phyloP scores from a whole-genome alignment of 2,329 filamentous ascomycete species.

The Cryphonectria carpinicola region DNA sequence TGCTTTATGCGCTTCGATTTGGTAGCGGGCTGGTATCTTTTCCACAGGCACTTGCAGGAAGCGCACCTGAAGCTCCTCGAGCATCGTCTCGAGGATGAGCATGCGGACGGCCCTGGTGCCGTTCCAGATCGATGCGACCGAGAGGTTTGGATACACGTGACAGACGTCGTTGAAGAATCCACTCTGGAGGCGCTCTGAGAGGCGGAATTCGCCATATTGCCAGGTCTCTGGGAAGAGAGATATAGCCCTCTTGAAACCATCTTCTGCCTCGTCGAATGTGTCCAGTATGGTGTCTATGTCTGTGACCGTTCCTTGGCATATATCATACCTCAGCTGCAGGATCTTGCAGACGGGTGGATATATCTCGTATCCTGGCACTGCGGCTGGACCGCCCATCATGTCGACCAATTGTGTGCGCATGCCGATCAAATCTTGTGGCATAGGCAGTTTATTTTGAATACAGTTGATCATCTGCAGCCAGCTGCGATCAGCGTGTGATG shows the following conservation, averaged over 20 bases:
- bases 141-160: slow-evolving; percentile 51
- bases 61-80: slow-evolving; percentile 46
- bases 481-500: background rate
- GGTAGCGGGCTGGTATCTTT: slow-evolving; percentile 21
- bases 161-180: slow-evolving; percentile 47
- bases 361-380: slow-evolving; percentile 48
- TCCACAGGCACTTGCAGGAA: slow-evolving; percentile 29
- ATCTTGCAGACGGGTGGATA: slow-evolving; percentile 50
- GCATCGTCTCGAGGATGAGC: slow-evolving; percentile 52
- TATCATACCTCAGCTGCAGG: slow-evolving; percentile 52
- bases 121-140: slow-evolving; percentile 53
- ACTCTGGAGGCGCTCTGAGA: slow-evolving; percentile 43
- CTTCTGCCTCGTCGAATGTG: slow-evolving; percentile 45
- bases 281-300: slow-evolving; percentile 48
- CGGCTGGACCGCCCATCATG: slow-evolving; percentile 37
- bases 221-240: slow-evolving; percentile 45
- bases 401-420: slow-evolving; percentile 49
- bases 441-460: slow-evolving; percentile 51
- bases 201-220: slow-evolving; percentile 47
- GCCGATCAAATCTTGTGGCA: slow-evolving; percentile 52
- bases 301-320: slow-evolving; percentile 43
- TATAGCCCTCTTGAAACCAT: slow-evolving; percentile 47
- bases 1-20: slow-evolving; percentile 42
- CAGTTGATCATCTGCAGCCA: slow-evolving; percentile 50
- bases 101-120: slow-evolving; percentile 50